Evolutionary conservation across 148 eudicot species (phyloP).

Genomic region (Camellia lanceoleosa): DNA sequence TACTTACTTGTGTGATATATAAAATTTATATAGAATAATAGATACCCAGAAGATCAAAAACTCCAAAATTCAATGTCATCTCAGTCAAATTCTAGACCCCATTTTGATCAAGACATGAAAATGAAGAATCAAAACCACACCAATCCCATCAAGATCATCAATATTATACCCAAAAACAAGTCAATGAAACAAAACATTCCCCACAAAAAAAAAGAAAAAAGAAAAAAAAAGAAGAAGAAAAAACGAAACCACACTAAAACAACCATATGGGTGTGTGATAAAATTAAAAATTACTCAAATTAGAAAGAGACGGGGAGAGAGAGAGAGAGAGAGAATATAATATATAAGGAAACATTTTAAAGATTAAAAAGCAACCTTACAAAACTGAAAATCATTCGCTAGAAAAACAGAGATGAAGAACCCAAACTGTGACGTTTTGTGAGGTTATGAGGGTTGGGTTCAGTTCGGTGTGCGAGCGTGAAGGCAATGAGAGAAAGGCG

Average conservation of each 20-base stretch:
- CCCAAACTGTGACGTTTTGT: slow-evolving; percentile 5
- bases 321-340: slow-evolving; percentile 16
- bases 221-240: too few species aligned
- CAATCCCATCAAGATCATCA: slow-evolving; percentile 32
- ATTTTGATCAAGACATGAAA: slow-evolving; percentile 38
- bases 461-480: slow-evolving; percentile 22
- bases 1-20: not conserved
- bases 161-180: not conserved
- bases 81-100: slow-evolving; percentile 43
- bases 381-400: slow-evolving; percentile 22
- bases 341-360: not conserved
- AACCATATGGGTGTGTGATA: not conserved
- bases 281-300: not conserved
- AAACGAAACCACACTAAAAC: not conserved
- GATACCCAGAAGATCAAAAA: slow-evolving; percentile 27
- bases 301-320: slow-evolving; percentile 11
- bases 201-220: not conserved
- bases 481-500: slow-evolving; percentile 29
- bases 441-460: not conserved
- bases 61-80: slow-evolving; percentile 24
- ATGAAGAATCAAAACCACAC: slow-evolving; percentile 16
- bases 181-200: not conserved
- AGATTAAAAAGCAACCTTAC: slow-evolving; percentile 13
- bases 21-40: slow-evolving; percentile 25
- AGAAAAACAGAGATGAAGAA: not conserved